Base-by-base conservation (phyloP, 352 stramenopile species). In the Thalassiosira pacifica region DNA sequence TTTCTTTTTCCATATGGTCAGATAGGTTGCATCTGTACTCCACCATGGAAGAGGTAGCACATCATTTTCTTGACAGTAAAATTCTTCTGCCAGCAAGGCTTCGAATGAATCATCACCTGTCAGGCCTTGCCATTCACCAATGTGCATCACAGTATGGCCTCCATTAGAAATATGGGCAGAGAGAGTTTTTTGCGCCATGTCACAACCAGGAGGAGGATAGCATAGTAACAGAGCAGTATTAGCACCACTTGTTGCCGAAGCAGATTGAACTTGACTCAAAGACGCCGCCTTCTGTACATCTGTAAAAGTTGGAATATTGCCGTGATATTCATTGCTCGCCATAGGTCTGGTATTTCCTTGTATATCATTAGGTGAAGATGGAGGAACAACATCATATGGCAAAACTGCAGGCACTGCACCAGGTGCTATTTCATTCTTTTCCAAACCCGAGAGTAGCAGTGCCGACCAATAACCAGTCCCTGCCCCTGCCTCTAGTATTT, bases 71-170 rank as follows among this genome's bases (percentile, higher is more conserved):
- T 66, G n/a, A 64, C 79, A 88, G 42, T n/a, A 55, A 27, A 90
- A 91, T 11, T 85, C 34, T 34, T 88, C 24, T 24, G 52, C 32
- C 42, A 94, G 68, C n/a, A 88, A 52, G n/a, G 57, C 32, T 79
- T 95, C 90, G 81, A 95, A 94, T 16, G 60, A 19, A 19, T 11
- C 16, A 83, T 86, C 76, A 29, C 92, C 92, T 8, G 92, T 95
- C 45, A 95, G 67, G 2, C 92, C 92, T 71, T 90, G 81, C 76
- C 89, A 94, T 82, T 95, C 92, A 42, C 92, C 92, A 90, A 94
- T 79, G 85, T 94, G 83, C 11, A 94, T 86, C 2, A 95, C 69
- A 65, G 11, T 74, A 32, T 73, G 31, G 9, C 90, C 88, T 68
- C 82, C 88, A 42, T 67, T 60, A 40, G 70, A 52, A 11, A 91